Base-by-base conservation (phyloP, 768 basidiomycete species). In the Boletus patriciae region DNA sequence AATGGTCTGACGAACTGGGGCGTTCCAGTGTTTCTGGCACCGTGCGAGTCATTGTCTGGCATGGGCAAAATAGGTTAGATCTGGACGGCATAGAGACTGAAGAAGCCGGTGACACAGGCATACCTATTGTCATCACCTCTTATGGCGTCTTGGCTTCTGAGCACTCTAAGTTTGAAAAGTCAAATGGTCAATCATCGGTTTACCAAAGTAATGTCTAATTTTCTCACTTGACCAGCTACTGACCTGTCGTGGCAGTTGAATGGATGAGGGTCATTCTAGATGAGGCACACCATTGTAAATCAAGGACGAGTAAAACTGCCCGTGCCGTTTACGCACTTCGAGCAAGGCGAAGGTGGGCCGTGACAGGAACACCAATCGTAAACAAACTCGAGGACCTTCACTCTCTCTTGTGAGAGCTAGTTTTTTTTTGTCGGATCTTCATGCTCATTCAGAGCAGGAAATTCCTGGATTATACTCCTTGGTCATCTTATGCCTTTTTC, bases 271-370 rank as follows among this genome's bases (percentile, higher is more conserved):
- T 92, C 16, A 83, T 96, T 34, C 79, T 95, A 9, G 96, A 98
- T 66, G 96, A 98, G 73, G 96, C 96, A 3, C 96, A 98, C 71
- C 85, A 90, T 58, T 94, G 92, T 77, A 98, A 97, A 74, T 93
- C 90, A 13, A 82, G 95, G 23, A 80, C 82, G 7, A 94, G 92
- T 64, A 89, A 90, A 70, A 92, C 90, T 15, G 92, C 93, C 0
- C 90, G 87, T 62, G 89, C 96, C 8, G 91, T 91, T 44, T 98
- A 89, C 68, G 90, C 90, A 6, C 78, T 98, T 11, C 81, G 79
- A 21, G 90, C 90, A 6, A 79, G 86, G 58, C 77, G 92, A 45
- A 80, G 90, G 60, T 98, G 96, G 96, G 92, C 92, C 4, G 84
- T 96, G 29, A 96, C 93, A 13, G 93, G 93, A 13, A 98, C 96